These are phyloP conservation scores for Phytophthora sp. DNA, from an alignment of 352 stramenopile genomes.

Conservation along the genomic window DNA sequence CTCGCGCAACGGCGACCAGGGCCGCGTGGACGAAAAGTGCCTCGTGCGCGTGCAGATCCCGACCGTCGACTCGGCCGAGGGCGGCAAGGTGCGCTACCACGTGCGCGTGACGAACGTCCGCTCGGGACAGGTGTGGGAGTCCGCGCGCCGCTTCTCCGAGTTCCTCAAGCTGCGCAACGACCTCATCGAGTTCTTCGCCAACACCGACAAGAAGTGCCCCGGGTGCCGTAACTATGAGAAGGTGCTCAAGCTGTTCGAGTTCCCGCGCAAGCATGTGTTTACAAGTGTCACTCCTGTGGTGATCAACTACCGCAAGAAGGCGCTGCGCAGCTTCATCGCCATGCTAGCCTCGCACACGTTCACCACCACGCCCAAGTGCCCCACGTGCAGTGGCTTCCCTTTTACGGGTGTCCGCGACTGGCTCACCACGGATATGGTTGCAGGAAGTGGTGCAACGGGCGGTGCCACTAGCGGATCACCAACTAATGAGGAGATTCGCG, in stretches of 20 bases:
- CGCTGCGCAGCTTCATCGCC: slow-evolving; percentile 71
- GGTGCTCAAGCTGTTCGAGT: slow-evolving; percentile 81
- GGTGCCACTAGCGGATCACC: slow-evolving; percentile 9
- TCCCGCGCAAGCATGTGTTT: slow-evolving; percentile 86
- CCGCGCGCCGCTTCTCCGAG: slow-evolving; percentile 80
- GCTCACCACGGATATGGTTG: slow-evolving; percentile 53
- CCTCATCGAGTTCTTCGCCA: slow-evolving; percentile 65
- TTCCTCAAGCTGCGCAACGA: slow-evolving; percentile 78
- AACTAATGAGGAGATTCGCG: slow-evolving; percentile 52
- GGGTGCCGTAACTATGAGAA: slow-evolving; percentile 87
- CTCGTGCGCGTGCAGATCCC: slow-evolving; percentile 73
- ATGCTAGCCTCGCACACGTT: slow-evolving; percentile 85
- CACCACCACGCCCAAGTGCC: slow-evolving; percentile 78
- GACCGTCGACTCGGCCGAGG: slow-evolving; percentile 35
- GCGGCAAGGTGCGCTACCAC: slow-evolving; percentile 72
- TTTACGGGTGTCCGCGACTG: slow-evolving; percentile 86
- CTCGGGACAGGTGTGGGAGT: slow-evolving; percentile 74
- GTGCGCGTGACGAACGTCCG: slow-evolving; percentile 72
- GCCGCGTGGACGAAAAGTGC: slow-evolving; percentile 72
- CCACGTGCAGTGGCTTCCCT: slow-evolving; percentile 71
- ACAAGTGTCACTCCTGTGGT: slow-evolving; percentile 76
- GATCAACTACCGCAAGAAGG: slow-evolving; percentile 84
- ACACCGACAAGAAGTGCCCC: slow-evolving; percentile 73
- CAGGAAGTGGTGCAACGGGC: background rate
- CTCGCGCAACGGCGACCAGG: slow-evolving; percentile 76